Percentiles rank a stretch among this genome's conserved stretches.
These are phyloP conservation scores for Leishmania lainsoni DNA, from an alignment of 208 protist genomes.

Conservation along the genomic window DNA sequence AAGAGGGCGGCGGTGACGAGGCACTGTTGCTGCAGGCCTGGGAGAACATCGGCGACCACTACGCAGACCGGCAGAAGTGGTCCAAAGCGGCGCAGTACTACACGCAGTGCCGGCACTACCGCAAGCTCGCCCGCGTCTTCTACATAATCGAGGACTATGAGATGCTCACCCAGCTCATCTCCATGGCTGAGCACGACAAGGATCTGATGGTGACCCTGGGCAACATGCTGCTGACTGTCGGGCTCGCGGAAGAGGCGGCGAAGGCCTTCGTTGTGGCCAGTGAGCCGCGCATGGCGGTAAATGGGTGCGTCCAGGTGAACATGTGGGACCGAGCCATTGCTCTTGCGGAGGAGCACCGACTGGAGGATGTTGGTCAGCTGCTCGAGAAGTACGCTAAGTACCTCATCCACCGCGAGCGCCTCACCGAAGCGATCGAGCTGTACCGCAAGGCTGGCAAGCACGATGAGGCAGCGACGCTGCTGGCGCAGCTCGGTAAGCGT, in stretches of 20 bases:
- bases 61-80: slow-evolving; percentile 95
- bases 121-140: slow-evolving; percentile 89
- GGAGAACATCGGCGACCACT: slow-evolving; percentile 96
- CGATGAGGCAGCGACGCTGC: slow-evolving; percentile 93
- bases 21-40: slow-evolving; percentile 84
- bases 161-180: slow-evolving; percentile 87
- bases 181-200: slow-evolving; percentile 87
- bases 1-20: slow-evolving; percentile 94
- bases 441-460: slow-evolving; percentile 95
- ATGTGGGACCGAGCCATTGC: slow-evolving; percentile 91
- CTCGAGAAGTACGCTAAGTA: slow-evolving; percentile 91
- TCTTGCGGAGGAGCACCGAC: slow-evolving; percentile 85
- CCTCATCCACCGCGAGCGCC: slow-evolving; percentile 86
- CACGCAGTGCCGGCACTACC: slow-evolving; percentile 89
- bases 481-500: slow-evolving; percentile 84
- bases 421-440: slow-evolving; percentile 96
- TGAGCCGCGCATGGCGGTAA: slow-evolving; percentile 90
- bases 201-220: slow-evolving; percentile 89
- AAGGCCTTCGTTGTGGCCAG: slow-evolving; percentile 89
- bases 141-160: slow-evolving; percentile 95
- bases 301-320: slow-evolving; percentile 94
- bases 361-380: slow-evolving; percentile 88
- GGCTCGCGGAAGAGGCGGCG: slow-evolving; percentile 89
- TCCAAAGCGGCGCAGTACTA: slow-evolving; percentile 96
- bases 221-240: slow-evolving; percentile 91